Evolutionary conservation across 352 stramenopile species (phyloP).

Genomic region (Aphanomyces astaci): DNA sequence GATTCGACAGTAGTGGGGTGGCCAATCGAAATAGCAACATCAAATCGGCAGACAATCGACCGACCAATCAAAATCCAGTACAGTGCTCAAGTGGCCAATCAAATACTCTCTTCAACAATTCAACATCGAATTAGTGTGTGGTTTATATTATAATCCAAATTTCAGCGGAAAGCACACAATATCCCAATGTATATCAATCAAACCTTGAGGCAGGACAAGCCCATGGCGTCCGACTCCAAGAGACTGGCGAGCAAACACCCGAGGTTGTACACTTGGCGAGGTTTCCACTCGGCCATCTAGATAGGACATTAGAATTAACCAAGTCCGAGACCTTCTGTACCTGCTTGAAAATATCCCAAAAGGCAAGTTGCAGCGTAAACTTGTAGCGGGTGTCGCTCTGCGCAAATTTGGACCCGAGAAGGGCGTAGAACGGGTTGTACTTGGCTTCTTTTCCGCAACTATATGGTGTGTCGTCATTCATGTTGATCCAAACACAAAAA

Average conservation of each 20-base stretch:
- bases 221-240: slow-evolving; percentile 27
- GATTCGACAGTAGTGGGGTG: too few species aligned
- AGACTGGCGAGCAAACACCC: slow-evolving; percentile 81
- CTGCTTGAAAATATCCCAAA: slow-evolving; percentile 97
- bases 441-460: slow-evolving; percentile 59
- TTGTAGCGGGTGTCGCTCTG: slow-evolving; percentile 92
- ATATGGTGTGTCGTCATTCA: background rate
- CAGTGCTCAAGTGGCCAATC: too few species aligned
- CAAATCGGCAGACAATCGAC: too few species aligned
- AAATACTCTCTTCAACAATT: too few species aligned
- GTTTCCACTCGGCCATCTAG: slow-evolving; percentile 57
- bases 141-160: too few species aligned
- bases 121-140: too few species aligned
- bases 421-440: slow-evolving; percentile 95
- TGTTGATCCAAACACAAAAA: background rate
- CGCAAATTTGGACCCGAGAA: slow-evolving; percentile 89
- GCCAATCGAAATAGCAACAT: too few species aligned
- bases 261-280: slow-evolving; percentile 85
- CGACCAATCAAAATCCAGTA: too few species aligned
- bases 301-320: slow-evolving; percentile 23
- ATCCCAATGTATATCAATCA: too few species aligned
- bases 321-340: background rate
- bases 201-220: slow-evolving; percentile 29
- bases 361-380: slow-evolving; percentile 94
- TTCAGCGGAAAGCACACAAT: too few species aligned